Evolutionary conservation across 768 basidiomycete genomes (phyloP).

Genomic region (Suillus decipiens): DNA sequence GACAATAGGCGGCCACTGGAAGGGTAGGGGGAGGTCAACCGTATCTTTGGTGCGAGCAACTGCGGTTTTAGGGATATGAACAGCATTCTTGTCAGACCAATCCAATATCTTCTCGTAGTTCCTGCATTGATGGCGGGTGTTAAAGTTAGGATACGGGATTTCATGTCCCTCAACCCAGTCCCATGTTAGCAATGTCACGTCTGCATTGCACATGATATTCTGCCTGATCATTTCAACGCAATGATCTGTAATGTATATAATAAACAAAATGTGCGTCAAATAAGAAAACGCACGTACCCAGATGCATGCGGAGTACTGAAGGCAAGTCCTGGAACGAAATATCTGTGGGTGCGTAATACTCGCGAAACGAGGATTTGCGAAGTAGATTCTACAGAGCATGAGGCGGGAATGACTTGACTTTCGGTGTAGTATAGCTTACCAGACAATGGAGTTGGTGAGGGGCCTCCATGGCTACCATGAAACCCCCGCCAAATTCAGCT

Average conservation of each 20-base stretch:
- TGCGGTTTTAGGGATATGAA: neutral
- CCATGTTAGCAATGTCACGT: slow-evolving; percentile 13
- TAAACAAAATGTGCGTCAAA: neutral
- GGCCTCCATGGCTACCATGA: slow-evolving; percentile 13
- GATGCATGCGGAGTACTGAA: neutral
- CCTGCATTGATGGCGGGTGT: slow-evolving; percentile 9
- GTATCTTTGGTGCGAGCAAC: neutral
- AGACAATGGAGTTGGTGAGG: slow-evolving; percentile 16
- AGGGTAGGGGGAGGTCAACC: neutral
- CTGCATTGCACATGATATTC: slow-evolving; percentile 15
- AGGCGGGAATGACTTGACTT: neutral
- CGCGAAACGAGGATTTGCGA: slow-evolving; percentile 14
- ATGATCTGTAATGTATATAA: slow-evolving; percentile 6
- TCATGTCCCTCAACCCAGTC: slow-evolving; percentile 12
- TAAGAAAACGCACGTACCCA: slow-evolving; percentile 3
- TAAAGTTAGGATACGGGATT: slow-evolving; percentile 1
- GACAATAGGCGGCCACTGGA: neutral
- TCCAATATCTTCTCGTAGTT: neutral
- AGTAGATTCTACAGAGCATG: slow-evolving; percentile 9
- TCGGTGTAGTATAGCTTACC: neutral
- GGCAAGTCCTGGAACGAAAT: slow-evolving; percentile 9
- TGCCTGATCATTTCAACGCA: slow-evolving; percentile 15
- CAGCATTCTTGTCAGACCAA: neutral
- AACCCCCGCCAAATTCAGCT: slow-evolving; percentile 13
- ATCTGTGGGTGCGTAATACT: slow-evolving; percentile 12